These are phyloP conservation scores for Claviceps lovelessii DNA, from an alignment of 2,329 filamentous ascomycete genomes.

Conservation along the genomic window DNA sequence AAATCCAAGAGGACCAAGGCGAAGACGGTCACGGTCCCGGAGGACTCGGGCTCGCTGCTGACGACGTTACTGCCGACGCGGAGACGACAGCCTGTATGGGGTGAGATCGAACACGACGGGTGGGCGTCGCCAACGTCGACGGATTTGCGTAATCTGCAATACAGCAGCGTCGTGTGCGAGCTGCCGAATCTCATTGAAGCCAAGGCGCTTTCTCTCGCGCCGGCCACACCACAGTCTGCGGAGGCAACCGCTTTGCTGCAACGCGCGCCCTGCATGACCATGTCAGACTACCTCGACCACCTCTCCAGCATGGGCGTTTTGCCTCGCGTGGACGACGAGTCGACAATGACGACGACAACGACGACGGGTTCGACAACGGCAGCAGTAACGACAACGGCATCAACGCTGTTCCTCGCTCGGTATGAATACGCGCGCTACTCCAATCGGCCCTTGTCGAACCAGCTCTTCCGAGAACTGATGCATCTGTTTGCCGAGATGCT, in stretches of 20 bases:
- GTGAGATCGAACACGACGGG: conserved; percentile 68
- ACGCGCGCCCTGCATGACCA: conserved; percentile 52
- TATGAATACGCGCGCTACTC: conserved; percentile 86
- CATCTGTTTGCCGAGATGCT: conserved; percentile 69
- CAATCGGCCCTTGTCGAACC: conserved; percentile 49
- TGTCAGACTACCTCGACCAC: conserved; percentile 66
- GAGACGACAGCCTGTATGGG: conserved; percentile 51
- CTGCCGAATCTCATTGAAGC: conserved; percentile 84
- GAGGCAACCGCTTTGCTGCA: conserved; percentile 59
- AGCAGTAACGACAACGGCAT: too few species aligned
- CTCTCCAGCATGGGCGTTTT: conserved; percentile 54
- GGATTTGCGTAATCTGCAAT: conserved; percentile 70
- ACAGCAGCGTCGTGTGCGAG: conserved; percentile 66
- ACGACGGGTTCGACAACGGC: too few species aligned
- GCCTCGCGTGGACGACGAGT: conserved; percentile 21
- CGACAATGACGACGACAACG: conserved; percentile 23
- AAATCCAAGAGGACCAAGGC: conserved; percentile 22
- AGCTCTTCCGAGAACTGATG: conserved; percentile 67
- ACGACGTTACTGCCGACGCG: conserved; percentile 33
- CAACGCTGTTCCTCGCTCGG: conserved; percentile 48
- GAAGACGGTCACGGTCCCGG: not conserved
- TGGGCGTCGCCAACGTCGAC: conserved; percentile 71
- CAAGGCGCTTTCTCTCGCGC: conserved; percentile 67
- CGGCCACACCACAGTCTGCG: conserved; percentile 40
- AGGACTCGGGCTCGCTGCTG: conserved; percentile 18